These are phyloP conservation scores for Apiospora phragmitis DNA, from an alignment of 2,329 filamentous ascomycete species.

Conservation along the genomic window DNA sequence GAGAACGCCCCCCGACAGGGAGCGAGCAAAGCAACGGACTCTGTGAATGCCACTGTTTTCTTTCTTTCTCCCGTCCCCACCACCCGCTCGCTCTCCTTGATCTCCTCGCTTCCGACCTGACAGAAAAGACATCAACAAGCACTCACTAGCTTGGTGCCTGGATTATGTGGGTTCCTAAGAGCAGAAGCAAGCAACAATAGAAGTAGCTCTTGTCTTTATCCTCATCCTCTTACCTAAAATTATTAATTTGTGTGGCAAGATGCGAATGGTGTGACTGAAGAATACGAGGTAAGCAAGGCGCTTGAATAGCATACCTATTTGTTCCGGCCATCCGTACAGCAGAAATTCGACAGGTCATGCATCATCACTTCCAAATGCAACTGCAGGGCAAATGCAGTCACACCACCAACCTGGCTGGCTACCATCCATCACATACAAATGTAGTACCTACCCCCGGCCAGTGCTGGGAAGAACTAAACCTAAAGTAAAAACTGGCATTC, in stretches of 20 bases:
- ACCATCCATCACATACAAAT: background rate
- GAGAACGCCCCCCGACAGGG: background rate
- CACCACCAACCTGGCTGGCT: background rate
- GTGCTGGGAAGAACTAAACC: background rate
- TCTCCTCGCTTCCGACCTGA: background rate
- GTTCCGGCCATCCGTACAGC: background rate
- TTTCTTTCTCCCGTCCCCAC: background rate
- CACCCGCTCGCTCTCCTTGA: background rate
- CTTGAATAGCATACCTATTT: background rate
- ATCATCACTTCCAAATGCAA: background rate
- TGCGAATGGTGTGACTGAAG: background rate
- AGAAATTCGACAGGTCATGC: background rate
- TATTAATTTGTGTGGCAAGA: background rate
- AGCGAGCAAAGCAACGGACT: background rate
- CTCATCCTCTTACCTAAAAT: background rate
- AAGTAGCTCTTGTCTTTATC: background rate
- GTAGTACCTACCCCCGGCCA: too few species aligned
- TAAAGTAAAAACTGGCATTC: background rate
- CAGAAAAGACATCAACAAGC: background rate
- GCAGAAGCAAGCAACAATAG: background rate
- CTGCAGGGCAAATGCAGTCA: background rate
- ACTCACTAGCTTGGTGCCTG: background rate
- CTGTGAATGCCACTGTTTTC: background rate
- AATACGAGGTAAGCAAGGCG: background rate
- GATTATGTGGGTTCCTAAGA: background rate